These are phyloP conservation scores for Arctium lappa DNA, from an alignment of 129 eudicot genomes.

Conservation along the genomic window DNA sequence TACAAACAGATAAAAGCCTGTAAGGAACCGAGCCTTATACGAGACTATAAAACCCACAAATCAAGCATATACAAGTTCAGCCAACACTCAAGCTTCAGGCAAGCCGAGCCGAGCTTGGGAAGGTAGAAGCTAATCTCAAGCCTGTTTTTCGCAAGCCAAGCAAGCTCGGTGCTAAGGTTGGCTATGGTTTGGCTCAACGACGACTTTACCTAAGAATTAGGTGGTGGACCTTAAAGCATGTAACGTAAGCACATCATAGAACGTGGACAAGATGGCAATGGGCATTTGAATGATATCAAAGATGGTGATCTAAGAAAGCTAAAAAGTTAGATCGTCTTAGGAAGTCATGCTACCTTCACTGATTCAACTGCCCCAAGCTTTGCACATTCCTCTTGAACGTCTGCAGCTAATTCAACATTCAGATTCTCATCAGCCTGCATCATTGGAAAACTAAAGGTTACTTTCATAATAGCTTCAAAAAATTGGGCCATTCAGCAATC, in stretches of 20 bases:
- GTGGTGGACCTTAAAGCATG: neutral
- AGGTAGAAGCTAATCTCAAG: neutral
- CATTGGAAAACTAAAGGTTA: neutral
- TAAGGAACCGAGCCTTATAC: too few relatives aligned
- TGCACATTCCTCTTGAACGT: conserved; percentile 80
- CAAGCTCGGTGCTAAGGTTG: neutral
- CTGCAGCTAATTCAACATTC: conserved; percentile 66
- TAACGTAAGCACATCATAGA: neutral
- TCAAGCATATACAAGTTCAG: too few relatives aligned
- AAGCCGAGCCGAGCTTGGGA: too few relatives aligned
- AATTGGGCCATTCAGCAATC: neutral
- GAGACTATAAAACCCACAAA: too few relatives aligned
- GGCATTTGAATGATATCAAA: neutral
- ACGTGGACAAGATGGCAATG: neutral
- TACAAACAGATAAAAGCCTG: too few relatives aligned
- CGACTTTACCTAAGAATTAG: neutral
- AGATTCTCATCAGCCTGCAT: conserved; percentile 71
- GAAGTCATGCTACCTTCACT: conserved; percentile 58
- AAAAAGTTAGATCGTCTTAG: neutral
- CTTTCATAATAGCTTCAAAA: neutral
- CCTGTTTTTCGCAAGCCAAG: neutral
- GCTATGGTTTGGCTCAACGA: neutral
- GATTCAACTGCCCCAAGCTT: conserved; percentile 88
- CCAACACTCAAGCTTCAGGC: too few relatives aligned
- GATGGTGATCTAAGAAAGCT: neutral